phyloP scores from a whole-genome alignment of 176 grass and related monocot species.

The Lolium perenne region DNA sequence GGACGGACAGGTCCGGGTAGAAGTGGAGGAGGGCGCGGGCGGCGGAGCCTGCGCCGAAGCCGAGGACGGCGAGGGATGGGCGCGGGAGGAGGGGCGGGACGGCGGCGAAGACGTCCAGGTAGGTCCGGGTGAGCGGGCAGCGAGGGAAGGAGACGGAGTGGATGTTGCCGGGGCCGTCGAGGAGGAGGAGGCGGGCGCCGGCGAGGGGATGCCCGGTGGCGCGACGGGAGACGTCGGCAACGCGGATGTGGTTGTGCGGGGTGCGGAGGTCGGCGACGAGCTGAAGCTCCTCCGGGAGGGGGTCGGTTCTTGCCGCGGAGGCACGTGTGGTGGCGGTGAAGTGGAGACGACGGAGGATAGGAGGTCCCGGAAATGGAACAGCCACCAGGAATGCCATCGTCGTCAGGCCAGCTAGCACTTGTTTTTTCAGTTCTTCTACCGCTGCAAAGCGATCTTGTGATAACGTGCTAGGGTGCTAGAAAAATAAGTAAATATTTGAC shows the following conservation, averaged over 20 bases:
- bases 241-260: slow-evolving; percentile 74
- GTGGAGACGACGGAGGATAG: slow-evolving; percentile 7
- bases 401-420: no score
- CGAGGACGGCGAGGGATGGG: slow-evolving; percentile 63
- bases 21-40: slow-evolving; percentile 66
- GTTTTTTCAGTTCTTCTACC: no score
- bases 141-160: slow-evolving; percentile 71
- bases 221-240: slow-evolving; percentile 70
- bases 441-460: no score
- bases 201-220: slow-evolving; percentile 72
- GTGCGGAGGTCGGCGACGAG: slow-evolving; percentile 68
- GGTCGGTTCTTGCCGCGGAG: neutral
- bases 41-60: slow-evolving; percentile 82
- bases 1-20: slow-evolving; percentile 58
- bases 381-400: slow-evolving; percentile 1
- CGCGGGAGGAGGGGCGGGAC: slow-evolving; percentile 68
- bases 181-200: slow-evolving; percentile 86
- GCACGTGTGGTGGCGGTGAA: neutral
- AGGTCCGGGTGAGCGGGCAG: slow-evolving; percentile 62
- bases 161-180: slow-evolving; percentile 84
- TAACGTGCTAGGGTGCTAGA: no score
- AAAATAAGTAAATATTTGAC: no score
- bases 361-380: neutral
- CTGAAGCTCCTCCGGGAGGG: slow-evolving; percentile 58
- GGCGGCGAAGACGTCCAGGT: slow-evolving; percentile 77